A percentile compares a stretch with the other conserved stretches of the same genome.
phyloP scores from a whole-genome alignment of 176 grass and related monocot genomes.

The Poa annua region DNA sequence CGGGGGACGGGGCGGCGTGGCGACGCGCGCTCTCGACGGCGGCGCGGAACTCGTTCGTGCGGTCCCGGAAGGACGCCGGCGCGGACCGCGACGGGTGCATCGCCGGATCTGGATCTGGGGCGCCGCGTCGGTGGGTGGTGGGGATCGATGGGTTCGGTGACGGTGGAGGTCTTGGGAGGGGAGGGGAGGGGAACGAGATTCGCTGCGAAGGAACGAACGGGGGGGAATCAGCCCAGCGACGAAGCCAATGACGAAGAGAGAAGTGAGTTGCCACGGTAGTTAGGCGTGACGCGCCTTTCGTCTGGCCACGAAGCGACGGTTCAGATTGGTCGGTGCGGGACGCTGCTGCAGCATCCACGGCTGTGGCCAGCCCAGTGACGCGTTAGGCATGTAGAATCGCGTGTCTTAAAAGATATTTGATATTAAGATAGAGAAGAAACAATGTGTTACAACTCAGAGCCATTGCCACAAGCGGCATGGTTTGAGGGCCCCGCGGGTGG shows the following conservation, averaged over 20 bases:
- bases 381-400: neutral
- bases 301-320: neutral
- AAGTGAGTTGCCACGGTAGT: neutral
- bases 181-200: neutral
- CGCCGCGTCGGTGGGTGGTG: conserved; percentile 31
- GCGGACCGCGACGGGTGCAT: conserved; percentile 66
- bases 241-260: too few species aligned
- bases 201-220: too few species aligned
- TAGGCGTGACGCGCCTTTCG: neutral
- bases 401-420: too few species aligned
- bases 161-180: neutral
- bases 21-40: conserved; percentile 76
- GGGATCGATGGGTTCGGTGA: conserved; percentile 9
- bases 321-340: neutral
- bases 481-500: too few species aligned
- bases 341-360: neutral
- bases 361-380: neutral
- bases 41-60: conserved; percentile 80
- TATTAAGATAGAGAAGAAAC: too few species aligned
- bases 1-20: conserved; percentile 37
- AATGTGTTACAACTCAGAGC: too few species aligned
- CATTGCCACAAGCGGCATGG: too few species aligned
- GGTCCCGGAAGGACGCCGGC: conserved; percentile 86
- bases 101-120: conserved; percentile 52
- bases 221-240: too few species aligned